These are phyloP conservation scores for Botrytis sinoallii DNA, from an alignment of 2,329 filamentous ascomycete species.

Conservation along the genomic window DNA sequence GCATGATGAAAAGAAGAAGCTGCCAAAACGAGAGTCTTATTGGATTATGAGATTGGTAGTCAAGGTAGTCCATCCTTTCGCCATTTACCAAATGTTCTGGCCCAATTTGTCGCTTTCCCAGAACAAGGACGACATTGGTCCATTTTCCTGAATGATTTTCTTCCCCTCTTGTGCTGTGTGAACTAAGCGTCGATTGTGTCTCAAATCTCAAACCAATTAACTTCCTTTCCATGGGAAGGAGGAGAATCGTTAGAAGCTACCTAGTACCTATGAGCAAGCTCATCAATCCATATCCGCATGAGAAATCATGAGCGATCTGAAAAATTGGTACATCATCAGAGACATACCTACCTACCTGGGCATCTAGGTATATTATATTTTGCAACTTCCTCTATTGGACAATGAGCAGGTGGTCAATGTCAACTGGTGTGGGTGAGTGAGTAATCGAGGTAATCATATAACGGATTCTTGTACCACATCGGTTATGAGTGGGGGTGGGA, in stretches of 20 bases:
- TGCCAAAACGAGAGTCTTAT: neutral
- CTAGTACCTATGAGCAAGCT: neutral
- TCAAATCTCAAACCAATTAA: neutral
- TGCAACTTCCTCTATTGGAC: neutral
- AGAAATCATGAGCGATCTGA: neutral
- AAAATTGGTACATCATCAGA: neutral
- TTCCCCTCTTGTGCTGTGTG: neutral
- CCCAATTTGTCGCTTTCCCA: neutral
- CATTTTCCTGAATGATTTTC: neutral
- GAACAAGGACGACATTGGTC: neutral
- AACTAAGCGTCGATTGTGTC: neutral
- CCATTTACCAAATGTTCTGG: neutral
- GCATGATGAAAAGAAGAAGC: neutral
- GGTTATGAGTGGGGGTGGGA: neutral
- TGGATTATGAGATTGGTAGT: neutral
- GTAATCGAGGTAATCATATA: too few relatives aligned
- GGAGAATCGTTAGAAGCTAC: neutral
- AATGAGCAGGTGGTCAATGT: slow-evolving; percentile 4
- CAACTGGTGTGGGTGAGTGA: neutral
- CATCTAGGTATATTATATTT: neutral
- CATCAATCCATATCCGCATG: neutral
- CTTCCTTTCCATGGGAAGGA: neutral
- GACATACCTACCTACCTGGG: neutral
- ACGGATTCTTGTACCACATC: neutral
- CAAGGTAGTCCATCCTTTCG: neutral